These are phyloP conservation scores for Trichoderma arundinaceum DNA, from an alignment of 2,329 filamentous ascomycete genomes.

Conservation along the genomic window DNA sequence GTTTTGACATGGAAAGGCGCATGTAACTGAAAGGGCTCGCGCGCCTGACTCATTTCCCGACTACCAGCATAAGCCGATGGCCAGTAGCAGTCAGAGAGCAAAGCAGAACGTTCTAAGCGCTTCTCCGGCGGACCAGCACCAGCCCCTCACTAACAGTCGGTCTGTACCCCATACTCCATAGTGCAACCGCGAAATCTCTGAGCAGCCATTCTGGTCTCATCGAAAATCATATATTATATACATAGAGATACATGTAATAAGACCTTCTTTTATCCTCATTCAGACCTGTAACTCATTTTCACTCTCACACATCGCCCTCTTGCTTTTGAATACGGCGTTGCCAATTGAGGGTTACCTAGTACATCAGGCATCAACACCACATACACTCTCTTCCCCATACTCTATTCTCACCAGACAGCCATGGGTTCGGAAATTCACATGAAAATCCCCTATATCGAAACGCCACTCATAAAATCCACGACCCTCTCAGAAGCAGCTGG, in stretches of 20 bases:
- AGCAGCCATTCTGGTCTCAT: no score
- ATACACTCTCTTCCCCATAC: background rate
- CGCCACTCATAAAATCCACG: conserved; percentile 69
- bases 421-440: conserved; percentile 12
- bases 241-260: background rate
- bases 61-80: background rate
- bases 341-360: background rate
- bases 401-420: background rate
- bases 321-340: background rate
- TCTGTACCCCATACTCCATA: background rate
- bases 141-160: background rate
- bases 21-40: conserved; percentile 11
- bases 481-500: conserved; percentile 38
- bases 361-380: conserved; percentile 5
- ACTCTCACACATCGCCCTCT: background rate
- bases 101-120: conserved; percentile 20
- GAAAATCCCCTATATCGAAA: conserved; percentile 66
- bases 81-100: background rate
- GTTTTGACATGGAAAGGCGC: conserved; percentile 5
- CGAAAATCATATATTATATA: no score
- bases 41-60: background rate
- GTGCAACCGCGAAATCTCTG: background rate
- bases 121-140: background rate
- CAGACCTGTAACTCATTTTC: no score
- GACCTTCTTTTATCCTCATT: background rate